These are phyloP conservation scores for Mitragyna speciosa DNA, from an alignment of 257 asterid genomes.

Conservation along the genomic window DNA sequence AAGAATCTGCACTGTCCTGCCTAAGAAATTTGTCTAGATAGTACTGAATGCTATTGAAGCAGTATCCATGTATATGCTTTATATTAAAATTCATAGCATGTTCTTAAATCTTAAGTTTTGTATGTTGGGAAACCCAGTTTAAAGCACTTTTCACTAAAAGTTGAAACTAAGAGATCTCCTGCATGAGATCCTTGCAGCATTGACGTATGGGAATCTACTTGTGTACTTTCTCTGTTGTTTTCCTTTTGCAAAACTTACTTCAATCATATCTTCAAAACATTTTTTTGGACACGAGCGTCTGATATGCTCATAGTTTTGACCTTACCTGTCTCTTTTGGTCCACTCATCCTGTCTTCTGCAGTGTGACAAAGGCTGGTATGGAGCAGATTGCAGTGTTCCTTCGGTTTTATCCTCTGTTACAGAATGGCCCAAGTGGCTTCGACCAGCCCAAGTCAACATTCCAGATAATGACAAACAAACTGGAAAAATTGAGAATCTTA, in stretches of 20 bases:
- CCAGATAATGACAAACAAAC: constrained; percentile 43
- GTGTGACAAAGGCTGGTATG: constrained; percentile 92
- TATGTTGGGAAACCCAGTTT: neutral
- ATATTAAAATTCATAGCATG: neutral
- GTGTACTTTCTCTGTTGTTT: neutral
- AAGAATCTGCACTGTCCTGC: neutral
- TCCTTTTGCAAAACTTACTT: neutral
- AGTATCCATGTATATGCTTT: neutral
- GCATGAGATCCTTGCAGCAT: neutral
- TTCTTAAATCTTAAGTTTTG: neutral
- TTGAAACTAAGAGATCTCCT: neutral
- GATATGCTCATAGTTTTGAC: constrained; percentile 1
- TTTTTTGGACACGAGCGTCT: neutral
- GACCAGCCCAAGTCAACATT: constrained; percentile 64
- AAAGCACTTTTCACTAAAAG: neutral
- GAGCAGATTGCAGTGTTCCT: constrained; percentile 90
- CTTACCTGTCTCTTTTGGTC: neutral
- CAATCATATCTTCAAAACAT: neutral
- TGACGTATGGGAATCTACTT: neutral
- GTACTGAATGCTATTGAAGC: neutral
- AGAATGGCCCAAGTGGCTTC: constrained; percentile 91
- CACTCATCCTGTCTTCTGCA: constrained; percentile 27
- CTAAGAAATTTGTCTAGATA: neutral
- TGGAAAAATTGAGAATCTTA: constrained; percentile 41
- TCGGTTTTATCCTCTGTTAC: constrained; percentile 65